These are phyloP conservation scores for Xylaria palmicola DNA, from an alignment of 495 filamentous ascomycete genomes.

Conservation along the genomic window DNA sequence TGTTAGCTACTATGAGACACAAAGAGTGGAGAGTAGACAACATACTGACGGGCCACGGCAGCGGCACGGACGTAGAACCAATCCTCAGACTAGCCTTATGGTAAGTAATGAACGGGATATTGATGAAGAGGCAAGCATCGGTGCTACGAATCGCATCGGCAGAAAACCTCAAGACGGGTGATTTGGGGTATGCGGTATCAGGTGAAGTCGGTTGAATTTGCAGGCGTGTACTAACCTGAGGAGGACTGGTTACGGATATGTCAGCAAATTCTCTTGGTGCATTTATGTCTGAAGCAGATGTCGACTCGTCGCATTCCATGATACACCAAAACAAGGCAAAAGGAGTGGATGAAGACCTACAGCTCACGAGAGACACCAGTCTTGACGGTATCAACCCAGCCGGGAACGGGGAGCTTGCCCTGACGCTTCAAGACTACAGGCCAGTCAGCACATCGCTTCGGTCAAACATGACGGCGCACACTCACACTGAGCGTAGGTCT, in stretches of 20 bases:
- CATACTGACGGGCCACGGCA: conserved; percentile 79
- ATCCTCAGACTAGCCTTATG: conserved; percentile 46
- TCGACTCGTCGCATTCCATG: not conserved
- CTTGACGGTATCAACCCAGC: conserved; percentile 28
- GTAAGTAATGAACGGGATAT: not conserved
- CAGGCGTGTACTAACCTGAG: conserved; percentile 9
- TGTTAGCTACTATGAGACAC: not conserved
- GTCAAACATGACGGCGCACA: conserved; percentile 39
- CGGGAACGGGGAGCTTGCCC: conserved; percentile 84
- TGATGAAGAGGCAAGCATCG: not conserved
- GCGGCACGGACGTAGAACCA: conserved; percentile 99
- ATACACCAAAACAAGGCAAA: not conserved
- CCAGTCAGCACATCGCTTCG: conserved; percentile 62
- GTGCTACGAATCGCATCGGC: not conserved
- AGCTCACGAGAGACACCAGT: conserved; percentile 15
- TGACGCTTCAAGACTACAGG: conserved; percentile 68
- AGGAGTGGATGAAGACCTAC: not conserved
- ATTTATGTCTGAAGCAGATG: not conserved
- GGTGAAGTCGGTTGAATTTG: not conserved
- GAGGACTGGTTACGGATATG: conserved; percentile 5
- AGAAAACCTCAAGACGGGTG: not conserved
- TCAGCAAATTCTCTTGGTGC: not conserved
- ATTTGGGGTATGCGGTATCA: not conserved
- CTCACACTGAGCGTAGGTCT: conserved; percentile 57
- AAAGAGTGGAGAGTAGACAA: not conserved